Evolutionary conservation across 805 yeast species (phyloP).

Genomic region (Sungouiella blattae): DNA sequence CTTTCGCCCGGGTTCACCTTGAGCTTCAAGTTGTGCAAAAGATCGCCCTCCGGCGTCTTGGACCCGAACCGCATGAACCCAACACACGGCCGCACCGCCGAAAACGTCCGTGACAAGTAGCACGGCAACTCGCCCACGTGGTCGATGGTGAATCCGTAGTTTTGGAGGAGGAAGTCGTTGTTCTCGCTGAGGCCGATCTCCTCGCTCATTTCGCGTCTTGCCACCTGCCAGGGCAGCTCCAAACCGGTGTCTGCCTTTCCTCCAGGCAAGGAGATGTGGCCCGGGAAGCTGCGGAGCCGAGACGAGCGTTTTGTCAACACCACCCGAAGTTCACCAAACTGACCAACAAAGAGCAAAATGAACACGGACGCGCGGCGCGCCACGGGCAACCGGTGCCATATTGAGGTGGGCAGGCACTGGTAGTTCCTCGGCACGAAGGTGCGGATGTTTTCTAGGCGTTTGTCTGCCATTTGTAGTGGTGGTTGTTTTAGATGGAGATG

Average conservation of each 20-base stretch:
- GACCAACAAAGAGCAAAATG: slow-evolving; percentile 67
- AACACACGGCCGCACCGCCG: slow-evolving; percentile 80
- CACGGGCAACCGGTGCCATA: slow-evolving; percentile 67
- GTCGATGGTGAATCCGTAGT: slow-evolving; percentile 57
- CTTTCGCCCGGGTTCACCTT: slow-evolving; percentile 75
- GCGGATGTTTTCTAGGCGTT: slow-evolving; percentile 28
- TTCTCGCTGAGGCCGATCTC: slow-evolving; percentile 71
- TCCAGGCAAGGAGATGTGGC: slow-evolving; percentile 91
- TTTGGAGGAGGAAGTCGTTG: slow-evolving; percentile 39
- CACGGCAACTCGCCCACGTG: slow-evolving; percentile 66
- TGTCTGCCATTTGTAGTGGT: slow-evolving; percentile 11
- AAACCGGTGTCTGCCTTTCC: slow-evolving; percentile 77
- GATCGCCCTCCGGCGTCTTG: slow-evolving; percentile 14
- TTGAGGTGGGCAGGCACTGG: slow-evolving; percentile 26
- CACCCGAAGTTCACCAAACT: slow-evolving; percentile 71
- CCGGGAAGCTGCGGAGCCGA: slow-evolving; percentile 69
- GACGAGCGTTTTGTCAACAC: slow-evolving; percentile 76
- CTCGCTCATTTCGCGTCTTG: slow-evolving; percentile 81
- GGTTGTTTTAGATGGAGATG: too few relatives aligned
- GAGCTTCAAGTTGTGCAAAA: slow-evolving; percentile 34
- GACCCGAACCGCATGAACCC: slow-evolving; percentile 51
- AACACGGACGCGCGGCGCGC: slow-evolving; percentile 76
- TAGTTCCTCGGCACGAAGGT: slow-evolving; percentile 32
- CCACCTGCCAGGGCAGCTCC: slow-evolving; percentile 67
- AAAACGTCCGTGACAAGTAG: slow-evolving; percentile 74